Base-by-base conservation (phyloP, 441 rosid species). In the Biscutella auriculata region DNA sequence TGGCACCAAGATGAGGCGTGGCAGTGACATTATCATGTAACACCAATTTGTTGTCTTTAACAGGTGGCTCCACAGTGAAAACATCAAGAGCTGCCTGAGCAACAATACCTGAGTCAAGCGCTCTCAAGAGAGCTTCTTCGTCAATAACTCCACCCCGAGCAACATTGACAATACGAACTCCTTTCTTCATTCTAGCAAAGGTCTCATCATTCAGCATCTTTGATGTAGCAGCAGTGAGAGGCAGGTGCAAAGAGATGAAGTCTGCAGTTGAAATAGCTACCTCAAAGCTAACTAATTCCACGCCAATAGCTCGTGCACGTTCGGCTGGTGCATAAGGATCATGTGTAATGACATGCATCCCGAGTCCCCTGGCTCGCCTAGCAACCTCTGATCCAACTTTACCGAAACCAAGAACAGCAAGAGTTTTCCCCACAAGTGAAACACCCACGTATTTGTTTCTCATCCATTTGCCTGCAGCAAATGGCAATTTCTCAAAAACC, bases 141-240 rank as follows among this genome's bases (percentile, higher is more conserved):
- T 83, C 83, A n/a, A 83, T 79, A 45, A 77, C 84, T n/a, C 87
- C 87, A 64, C 90, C 90, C 1, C 83, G 78, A n/a, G 90, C 85
- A 48, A 83, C 90, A 43, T 83, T 81, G 5, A 83, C 73, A 48
- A 83, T 71, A 6, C 83, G 79, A 5, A 77, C 90, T 21, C 85
- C 90, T 68, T 45, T 83, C 67, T 77, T 81, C 83, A 81, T 78
- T 34, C 69, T 73, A 3, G 80, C 69, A 60, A 83, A 81, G 8
- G 83, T 57, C 26, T 76, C 77, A 44, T 83, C 82, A 41, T 81
- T 81, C 60, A 83, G 66, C 69, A 81, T 53, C 65, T 81, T 79
- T 0, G 57, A 62, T 3, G 90, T 81, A 61, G 85, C 61, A 50
- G 82, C 79, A 29, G 90, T 81, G 49, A 83, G 83, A 53, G 85